These are phyloP conservation scores for Salix purpurea DNA, from an alignment of 345 rosid genomes.

Conservation along the genomic window DNA sequence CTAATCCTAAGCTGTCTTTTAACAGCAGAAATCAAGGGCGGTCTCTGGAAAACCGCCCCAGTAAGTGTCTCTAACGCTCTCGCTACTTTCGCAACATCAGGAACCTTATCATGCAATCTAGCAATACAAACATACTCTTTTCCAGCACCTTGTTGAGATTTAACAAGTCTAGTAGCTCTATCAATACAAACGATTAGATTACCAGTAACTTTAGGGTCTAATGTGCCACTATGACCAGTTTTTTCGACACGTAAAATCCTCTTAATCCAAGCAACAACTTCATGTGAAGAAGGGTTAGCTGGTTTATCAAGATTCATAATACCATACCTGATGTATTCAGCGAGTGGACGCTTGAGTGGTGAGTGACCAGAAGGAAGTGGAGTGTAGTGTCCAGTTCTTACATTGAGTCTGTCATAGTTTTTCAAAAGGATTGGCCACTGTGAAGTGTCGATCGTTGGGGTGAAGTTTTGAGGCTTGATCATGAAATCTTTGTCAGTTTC, in stretches of 20 bases:
- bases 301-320: slow-evolving; percentile 87
- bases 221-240: slow-evolving; percentile 92
- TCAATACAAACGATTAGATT: slow-evolving; percentile 89
- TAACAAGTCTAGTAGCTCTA: slow-evolving; percentile 89
- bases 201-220: slow-evolving; percentile 94
- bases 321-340: slow-evolving; percentile 80
- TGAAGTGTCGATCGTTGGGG: slow-evolving; percentile 79
- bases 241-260: slow-evolving; percentile 87
- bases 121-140: slow-evolving; percentile 97
- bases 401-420: slow-evolving; percentile 89
- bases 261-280: slow-evolving; percentile 97
- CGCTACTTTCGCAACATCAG: slow-evolving; percentile 78
- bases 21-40: slow-evolving; percentile 89
- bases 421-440: slow-evolving; percentile 89
- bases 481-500: slow-evolving; percentile 60
- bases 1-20: slow-evolving; percentile 94
- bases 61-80: slow-evolving; percentile 86
- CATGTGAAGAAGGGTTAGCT: slow-evolving; percentile 92
- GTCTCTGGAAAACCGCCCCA: slow-evolving; percentile 90
- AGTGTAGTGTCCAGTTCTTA: slow-evolving; percentile 95
- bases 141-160: slow-evolving; percentile 96
- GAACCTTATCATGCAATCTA: slow-evolving; percentile 74
- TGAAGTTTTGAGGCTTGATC: slow-evolving; percentile 80
- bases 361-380: slow-evolving; percentile 80
- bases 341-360: slow-evolving; percentile 84